Evolutionary conservation across 1,284 basidiomycete species (phyloP).

Genomic region (Ceratobasidium sp.): DNA sequence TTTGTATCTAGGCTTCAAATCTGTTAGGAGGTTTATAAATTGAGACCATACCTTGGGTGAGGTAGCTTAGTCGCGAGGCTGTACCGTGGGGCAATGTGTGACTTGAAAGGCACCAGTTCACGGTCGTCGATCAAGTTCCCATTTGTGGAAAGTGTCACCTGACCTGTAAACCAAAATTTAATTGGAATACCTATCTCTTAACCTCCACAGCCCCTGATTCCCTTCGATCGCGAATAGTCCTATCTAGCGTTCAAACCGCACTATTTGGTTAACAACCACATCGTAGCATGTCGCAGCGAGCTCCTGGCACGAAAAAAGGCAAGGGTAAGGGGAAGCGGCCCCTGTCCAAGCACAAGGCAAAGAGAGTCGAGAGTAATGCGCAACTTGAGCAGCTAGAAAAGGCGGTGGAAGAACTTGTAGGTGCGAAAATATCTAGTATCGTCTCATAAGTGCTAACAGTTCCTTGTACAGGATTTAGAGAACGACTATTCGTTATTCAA

Average conservation of each 20-base stretch:
- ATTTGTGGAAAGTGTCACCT: background rate
- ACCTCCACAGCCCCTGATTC: background rate
- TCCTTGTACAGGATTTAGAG: constrained; percentile 6
- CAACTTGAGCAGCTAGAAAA: constrained; percentile 33
- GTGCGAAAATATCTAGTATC: background rate
- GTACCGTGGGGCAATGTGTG: too few relatives aligned
- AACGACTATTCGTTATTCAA: constrained; percentile 52
- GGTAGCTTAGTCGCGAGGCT: too few relatives aligned
- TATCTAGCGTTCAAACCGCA: too few relatives aligned
- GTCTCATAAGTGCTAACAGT: background rate
- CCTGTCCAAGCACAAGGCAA: constrained; percentile 8
- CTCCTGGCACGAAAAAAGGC: background rate
- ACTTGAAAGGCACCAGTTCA: too few relatives aligned
- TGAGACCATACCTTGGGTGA: too few relatives aligned
- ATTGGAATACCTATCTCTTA: background rate
- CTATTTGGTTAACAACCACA: too few relatives aligned
- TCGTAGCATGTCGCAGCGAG: background rate
- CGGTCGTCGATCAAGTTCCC: too few relatives aligned
- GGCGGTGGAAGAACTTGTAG: constrained; percentile 36
- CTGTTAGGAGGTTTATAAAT: too few relatives aligned
- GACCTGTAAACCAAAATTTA: constrained; percentile 4
- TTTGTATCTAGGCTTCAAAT: too few relatives aligned
- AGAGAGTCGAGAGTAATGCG: constrained; percentile 23
- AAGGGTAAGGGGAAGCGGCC: background rate
- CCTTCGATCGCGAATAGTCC: background rate